These are phyloP conservation scores for Vitis hybrid DNA, from an alignment of 177 flowering plant species.

Conservation along the genomic window DNA sequence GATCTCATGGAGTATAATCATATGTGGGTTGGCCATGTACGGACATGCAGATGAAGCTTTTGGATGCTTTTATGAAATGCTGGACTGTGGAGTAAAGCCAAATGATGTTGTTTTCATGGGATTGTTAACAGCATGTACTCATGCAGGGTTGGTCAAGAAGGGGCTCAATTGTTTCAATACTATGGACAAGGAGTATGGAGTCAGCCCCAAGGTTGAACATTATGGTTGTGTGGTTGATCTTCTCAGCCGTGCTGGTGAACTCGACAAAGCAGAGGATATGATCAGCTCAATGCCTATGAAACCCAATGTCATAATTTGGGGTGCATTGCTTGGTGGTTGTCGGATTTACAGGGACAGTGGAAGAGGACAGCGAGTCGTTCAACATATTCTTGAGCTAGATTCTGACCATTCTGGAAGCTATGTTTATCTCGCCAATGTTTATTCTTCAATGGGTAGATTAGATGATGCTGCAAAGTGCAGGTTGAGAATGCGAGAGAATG, in stretches of 20 bases:
- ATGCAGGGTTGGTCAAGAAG: conserved; percentile 39
- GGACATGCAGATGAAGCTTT: conserved; percentile 38
- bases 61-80: conserved; percentile 30
- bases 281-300: conserved; percentile 40
- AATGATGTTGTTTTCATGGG: conserved; percentile 44
- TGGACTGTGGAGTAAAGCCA: conserved; percentile 23
- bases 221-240: conserved; percentile 30
- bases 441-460: conserved; percentile 30
- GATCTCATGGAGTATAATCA: conserved; percentile 38
- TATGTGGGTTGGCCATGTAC: conserved; percentile 40
- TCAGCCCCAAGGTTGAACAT: conserved; percentile 38
- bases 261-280: conserved; percentile 36
- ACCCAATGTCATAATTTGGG: conserved; percentile 47
- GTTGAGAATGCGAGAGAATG: conserved; percentile 28
- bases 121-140: conserved; percentile 41
- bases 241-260: conserved; percentile 36
- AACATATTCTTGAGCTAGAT: conserved; percentile 34
- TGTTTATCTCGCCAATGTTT: conserved; percentile 40
- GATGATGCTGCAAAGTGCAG: conserved; percentile 41
- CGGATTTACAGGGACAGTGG: conserved; percentile 27
- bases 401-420: conserved; percentile 40
- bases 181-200: conserved; percentile 27
- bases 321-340: conserved; percentile 48
- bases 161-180: conserved; percentile 34
- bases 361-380: conserved; percentile 32